Conservation (phyloP, 2,329 filamentous ascomycete species). For the Metarhizium album region DNA sequence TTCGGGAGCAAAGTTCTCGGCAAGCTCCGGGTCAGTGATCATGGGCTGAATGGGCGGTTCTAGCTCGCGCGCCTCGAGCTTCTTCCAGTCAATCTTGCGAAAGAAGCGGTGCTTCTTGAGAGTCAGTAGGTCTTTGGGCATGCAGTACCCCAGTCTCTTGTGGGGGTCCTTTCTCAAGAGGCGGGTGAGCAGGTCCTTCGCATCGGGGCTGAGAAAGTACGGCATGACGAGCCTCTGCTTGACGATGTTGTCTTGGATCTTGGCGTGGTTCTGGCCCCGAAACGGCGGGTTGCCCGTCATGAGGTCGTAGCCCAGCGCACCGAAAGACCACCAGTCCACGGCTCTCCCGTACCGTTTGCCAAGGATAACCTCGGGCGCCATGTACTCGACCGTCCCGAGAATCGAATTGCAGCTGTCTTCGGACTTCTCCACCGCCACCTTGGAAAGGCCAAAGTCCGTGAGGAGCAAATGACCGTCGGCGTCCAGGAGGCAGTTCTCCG, state of each 20-base stretch:
- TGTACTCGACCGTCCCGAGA: conserved; percentile 93
- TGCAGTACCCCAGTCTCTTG: conserved; percentile 79
- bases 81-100: conserved; percentile 90
- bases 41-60: conserved; percentile 85
- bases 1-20: conserved; percentile 91
- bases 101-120: conserved; percentile 96
- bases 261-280: conserved; percentile 79
- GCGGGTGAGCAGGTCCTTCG: conserved; percentile 85
- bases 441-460: conserved; percentile 94
- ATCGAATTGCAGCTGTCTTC: conserved; percentile 69
- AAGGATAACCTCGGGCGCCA: conserved; percentile 90
- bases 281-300: conserved; percentile 91
- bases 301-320: conserved; percentile 82
- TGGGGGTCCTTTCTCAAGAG: conserved; percentile 84
- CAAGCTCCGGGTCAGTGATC: conserved; percentile 89
- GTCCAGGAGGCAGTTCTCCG: conserved; percentile 93
- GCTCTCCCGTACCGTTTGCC: conserved; percentile 85
- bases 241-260: conserved; percentile 91
- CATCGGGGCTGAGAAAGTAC: conserved; percentile 83
- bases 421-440: conserved; percentile 63
- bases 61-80: conserved; percentile 69
- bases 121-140: conserved; percentile 74
- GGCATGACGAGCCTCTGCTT: conserved; percentile 84
- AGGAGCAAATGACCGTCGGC: conserved; percentile 83
- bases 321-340: conserved; percentile 98